These are phyloP conservation scores for Penicillium nucicola DNA, from an alignment of 495 filamentous ascomycete species.

Conservation along the genomic window DNA sequence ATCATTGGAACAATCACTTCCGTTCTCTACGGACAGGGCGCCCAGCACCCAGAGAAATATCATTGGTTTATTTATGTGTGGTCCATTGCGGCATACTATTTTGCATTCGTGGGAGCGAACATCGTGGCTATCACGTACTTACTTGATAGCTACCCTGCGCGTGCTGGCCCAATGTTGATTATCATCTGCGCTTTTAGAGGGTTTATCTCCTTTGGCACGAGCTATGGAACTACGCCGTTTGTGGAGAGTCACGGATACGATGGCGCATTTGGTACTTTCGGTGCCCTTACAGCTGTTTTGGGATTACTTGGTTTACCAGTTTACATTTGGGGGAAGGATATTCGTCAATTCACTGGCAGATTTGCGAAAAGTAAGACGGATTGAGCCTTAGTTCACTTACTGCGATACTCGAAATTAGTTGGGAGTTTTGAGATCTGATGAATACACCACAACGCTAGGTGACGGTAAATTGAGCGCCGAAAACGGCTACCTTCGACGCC, in stretches of 20 bases:
- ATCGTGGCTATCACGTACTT: slow-evolving; percentile 38
- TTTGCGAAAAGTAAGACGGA: too few species aligned
- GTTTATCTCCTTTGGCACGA: slow-evolving; percentile 34
- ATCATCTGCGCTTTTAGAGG: slow-evolving; percentile 40
- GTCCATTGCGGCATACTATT: slow-evolving; percentile 31
- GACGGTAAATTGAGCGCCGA: too few species aligned
- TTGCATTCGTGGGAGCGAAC: slow-evolving; percentile 37
- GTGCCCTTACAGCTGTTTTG: slow-evolving; percentile 20
- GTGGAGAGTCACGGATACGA: slow-evolving; percentile 25
- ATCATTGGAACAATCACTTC: slow-evolving; percentile 27
- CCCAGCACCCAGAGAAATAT: slow-evolving; percentile 24
- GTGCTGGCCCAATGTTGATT: slow-evolving; percentile 33
- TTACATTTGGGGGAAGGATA: slow-evolving; percentile 30
- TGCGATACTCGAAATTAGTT: too few species aligned
- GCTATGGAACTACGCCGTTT: slow-evolving; percentile 25
- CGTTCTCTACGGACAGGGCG: slow-evolving; percentile 32
- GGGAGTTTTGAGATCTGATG: too few species aligned
- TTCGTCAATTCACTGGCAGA: slow-evolving; percentile 22
- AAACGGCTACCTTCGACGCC: too few species aligned
- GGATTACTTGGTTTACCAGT: slow-evolving; percentile 20
- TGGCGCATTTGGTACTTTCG: slow-evolving; percentile 27
- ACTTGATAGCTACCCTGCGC: slow-evolving; percentile 34
- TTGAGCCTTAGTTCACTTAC: too few species aligned
- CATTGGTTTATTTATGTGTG: slow-evolving; percentile 36
- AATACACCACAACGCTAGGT: too few species aligned